Percentiles rank a stretch among this genome's conserved stretches.
Conservation (phyloP, 176 grass and related monocot species). For the Triticum monococcum region DNA sequence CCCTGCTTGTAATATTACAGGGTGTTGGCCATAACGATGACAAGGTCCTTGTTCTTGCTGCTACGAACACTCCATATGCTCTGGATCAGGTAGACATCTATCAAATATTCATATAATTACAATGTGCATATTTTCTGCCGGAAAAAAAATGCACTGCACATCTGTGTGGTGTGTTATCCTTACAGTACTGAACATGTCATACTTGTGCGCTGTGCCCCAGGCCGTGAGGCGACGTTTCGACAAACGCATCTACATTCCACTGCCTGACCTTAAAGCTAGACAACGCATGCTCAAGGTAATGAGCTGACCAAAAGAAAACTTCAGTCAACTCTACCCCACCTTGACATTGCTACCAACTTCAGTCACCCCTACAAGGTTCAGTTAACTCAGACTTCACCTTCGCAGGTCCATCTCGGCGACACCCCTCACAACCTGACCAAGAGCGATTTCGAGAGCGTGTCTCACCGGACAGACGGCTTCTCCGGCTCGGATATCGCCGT, state of each 20-base stretch:
- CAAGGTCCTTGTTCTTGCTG: conserved; percentile 68
- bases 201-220: conserved; percentile 32
- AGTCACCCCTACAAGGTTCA: neutral
- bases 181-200: neutral
- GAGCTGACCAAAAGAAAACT: neutral
- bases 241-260: conserved; percentile 74
- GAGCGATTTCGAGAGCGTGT: conserved; percentile 57
- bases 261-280: conserved; percentile 68
- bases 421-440: conserved; percentile 55
- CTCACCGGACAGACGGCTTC: conserved; percentile 49
- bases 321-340: neutral
- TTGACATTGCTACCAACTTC: neutral
- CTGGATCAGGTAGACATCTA: conserved; percentile 60
- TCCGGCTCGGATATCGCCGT: conserved; percentile 60
- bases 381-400: neutral
- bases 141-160: neutral
- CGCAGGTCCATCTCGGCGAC: conserved; percentile 62
- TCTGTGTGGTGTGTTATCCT: neutral
- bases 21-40: conserved; percentile 74
- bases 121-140: neutral
- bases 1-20: conserved; percentile 30
- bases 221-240: conserved; percentile 68
- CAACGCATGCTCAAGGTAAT: conserved; percentile 75
- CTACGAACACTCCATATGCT: conserved; percentile 73
- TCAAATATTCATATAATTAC: neutral